Conservation (phyloP, 768 basidiomycete species). For the Lentinula sp. region DNA sequence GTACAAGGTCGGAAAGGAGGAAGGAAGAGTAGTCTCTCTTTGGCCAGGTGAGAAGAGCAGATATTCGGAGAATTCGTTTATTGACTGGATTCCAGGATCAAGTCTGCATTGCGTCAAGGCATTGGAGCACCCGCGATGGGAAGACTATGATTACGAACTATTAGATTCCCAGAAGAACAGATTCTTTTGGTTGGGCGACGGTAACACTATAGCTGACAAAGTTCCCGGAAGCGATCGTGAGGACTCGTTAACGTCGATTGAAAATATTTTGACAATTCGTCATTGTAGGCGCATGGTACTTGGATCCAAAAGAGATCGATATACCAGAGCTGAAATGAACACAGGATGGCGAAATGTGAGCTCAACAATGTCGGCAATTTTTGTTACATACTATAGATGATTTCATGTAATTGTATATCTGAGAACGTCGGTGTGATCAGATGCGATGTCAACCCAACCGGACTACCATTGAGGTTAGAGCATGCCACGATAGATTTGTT, state of each 20-base stretch:
- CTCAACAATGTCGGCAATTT: background rate
- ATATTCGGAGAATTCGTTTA: background rate
- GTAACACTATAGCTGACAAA: conserved; percentile 50
- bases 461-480: background rate
- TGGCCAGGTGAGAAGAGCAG: conserved; percentile 44
- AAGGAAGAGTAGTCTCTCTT: conserved; percentile 49
- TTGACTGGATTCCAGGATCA: conserved; percentile 31
- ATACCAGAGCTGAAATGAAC: background rate
- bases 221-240: conserved; percentile 27
- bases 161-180: conserved; percentile 39
- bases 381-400: too few relatives aligned
- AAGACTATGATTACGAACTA: conserved; percentile 51
- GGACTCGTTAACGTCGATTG: conserved; percentile 7
- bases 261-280: background rate
- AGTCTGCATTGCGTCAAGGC: conserved; percentile 43
- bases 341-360: background rate
- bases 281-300: conserved; percentile 8
- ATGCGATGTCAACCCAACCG: background rate
- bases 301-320: conserved; percentile 1
- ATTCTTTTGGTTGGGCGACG: conserved; percentile 57
- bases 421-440: background rate
- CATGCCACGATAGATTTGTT: background rate
- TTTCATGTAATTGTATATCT: too few relatives aligned
- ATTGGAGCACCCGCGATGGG: conserved; percentile 54
- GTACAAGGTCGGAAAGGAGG: conserved; percentile 57